A percentile compares a stretch with the other conserved stretches of the same genome.
phyloP scores from a whole-genome alignment of 164 flowering plant species.

The Buxus sempervirens region DNA sequence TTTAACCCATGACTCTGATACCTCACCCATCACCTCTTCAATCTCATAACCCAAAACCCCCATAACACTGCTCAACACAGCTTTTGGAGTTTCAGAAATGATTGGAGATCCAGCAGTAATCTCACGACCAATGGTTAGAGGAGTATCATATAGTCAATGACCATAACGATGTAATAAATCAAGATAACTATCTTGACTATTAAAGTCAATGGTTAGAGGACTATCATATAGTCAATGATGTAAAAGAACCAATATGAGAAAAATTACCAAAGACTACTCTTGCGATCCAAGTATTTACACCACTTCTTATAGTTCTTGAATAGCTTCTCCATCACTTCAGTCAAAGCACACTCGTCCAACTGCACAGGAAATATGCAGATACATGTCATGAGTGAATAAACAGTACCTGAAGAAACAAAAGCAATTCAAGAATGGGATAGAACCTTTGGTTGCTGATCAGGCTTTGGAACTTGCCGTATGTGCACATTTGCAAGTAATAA shows the following conservation, averaged over 20 bases:
- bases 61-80: too few relatives aligned
- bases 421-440: slow-evolving; percentile 1
- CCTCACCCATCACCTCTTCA: too few relatives aligned
- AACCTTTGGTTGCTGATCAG: slow-evolving; percentile 98
- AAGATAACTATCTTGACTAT: too few relatives aligned
- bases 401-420: not conserved
- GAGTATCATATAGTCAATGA: not conserved
- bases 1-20: too few relatives aligned
- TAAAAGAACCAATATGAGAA: slow-evolving; percentile 2
- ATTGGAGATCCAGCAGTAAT: too few relatives aligned
- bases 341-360: slow-evolving; percentile 94
- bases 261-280: slow-evolving; percentile 96
- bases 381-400: not conserved
- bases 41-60: too few relatives aligned
- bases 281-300: slow-evolving; percentile 94
- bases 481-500: slow-evolving; percentile 96
- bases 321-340: slow-evolving; percentile 95
- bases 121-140: not conserved
- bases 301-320: slow-evolving; percentile 96
- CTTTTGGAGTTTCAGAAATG: too few relatives aligned
- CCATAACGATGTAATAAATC: not conserved
- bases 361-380: slow-evolving; percentile 20
- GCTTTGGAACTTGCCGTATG: slow-evolving; percentile 82
- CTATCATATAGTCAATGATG: not conserved
- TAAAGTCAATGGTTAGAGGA: not conserved